Percentiles rank a stretch among this genome's conserved stretches.
Conservation (phyloP, 306 rosid genomes). For the Pyrus pyrifolia region DNA sequence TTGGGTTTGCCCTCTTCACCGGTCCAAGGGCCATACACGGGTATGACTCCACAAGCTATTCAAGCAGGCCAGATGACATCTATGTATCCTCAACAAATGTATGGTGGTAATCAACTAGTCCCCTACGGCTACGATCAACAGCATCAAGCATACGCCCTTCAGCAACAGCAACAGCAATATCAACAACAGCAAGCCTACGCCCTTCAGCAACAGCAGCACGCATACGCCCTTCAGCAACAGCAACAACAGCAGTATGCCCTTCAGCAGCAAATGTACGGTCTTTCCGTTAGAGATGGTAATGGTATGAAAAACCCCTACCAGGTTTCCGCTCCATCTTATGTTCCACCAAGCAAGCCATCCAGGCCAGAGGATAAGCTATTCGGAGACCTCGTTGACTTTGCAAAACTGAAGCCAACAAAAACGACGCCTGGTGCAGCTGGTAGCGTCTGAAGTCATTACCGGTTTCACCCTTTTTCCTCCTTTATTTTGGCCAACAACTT, state of each 20-base stretch:
- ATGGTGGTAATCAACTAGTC: conserved; percentile 58
- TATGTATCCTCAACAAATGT: conserved; percentile 68
- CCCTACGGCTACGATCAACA: conserved; percentile 79
- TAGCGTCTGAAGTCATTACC: conserved; percentile 31
- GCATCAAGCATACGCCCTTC: not conserved
- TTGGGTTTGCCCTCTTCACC: conserved; percentile 32
- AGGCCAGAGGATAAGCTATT: conserved; percentile 92
- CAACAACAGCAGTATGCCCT: conserved; percentile 26
- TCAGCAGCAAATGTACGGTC: conserved; percentile 79
- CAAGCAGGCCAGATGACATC: conserved; percentile 47
- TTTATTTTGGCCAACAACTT: conserved; percentile 29
- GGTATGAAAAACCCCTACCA: conserved; percentile 53
- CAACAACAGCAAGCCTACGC: not conserved
- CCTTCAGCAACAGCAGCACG: conserved; percentile 11
- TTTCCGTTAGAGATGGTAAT: conserved; percentile 44
- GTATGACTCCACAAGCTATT: conserved; percentile 50
- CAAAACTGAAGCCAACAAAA: conserved; percentile 73
- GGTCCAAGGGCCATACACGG: conserved; percentile 39
- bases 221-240: conserved; percentile 56
- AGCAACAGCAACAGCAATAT: conserved; percentile 2
- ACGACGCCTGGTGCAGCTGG: conserved; percentile 53
- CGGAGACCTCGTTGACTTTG: conserved; percentile 89
- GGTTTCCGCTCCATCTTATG: conserved; percentile 57
- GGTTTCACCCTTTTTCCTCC: conserved; percentile 5
- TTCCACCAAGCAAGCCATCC: conserved; percentile 58